Evolutionary conservation across 2,329 filamentous ascomycete genomes (phyloP).

Genomic region (Penicillium janthinellum): DNA sequence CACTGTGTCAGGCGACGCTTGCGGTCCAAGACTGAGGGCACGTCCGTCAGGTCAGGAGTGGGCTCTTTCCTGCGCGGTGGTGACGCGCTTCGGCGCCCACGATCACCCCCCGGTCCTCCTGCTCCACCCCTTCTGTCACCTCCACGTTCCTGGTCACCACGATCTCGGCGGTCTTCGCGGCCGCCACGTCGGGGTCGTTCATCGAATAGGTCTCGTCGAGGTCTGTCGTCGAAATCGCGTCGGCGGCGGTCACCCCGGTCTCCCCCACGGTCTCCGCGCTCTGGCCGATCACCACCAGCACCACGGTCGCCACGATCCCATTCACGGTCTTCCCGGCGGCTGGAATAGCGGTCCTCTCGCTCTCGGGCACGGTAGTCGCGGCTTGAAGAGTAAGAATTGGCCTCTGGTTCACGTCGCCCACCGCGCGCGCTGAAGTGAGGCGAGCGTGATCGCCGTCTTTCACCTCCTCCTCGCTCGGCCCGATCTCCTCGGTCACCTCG

Average conservation of each 20-base stretch:
- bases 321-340: constrained; percentile 71
- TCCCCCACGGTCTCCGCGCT: constrained; percentile 34
- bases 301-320: constrained; percentile 53
- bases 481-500: constrained; percentile 47
- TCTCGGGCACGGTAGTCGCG: constrained; percentile 90
- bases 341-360: constrained; percentile 86
- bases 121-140: constrained; percentile 56
- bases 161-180: constrained; percentile 29
- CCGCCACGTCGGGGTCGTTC: constrained; percentile 55
- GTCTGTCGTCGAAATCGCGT: constrained; percentile 65
- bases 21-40: constrained; percentile 78
- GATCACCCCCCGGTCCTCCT: background rate
- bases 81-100: constrained; percentile 68
- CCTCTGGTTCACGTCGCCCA: constrained; percentile 71
- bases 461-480: constrained; percentile 51
- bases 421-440: constrained; percentile 71
- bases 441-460: constrained; percentile 80
- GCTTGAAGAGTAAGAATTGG: constrained; percentile 89
- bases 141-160: constrained; percentile 44
- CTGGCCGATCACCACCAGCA: constrained; percentile 20
- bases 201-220: constrained; percentile 62
- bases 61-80: constrained; percentile 90
- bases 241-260: constrained; percentile 59
- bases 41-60: constrained; percentile 88
- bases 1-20: constrained; percentile 95